Conservation (phyloP, 306 rosid species). For the Cercis canadensis region DNA sequence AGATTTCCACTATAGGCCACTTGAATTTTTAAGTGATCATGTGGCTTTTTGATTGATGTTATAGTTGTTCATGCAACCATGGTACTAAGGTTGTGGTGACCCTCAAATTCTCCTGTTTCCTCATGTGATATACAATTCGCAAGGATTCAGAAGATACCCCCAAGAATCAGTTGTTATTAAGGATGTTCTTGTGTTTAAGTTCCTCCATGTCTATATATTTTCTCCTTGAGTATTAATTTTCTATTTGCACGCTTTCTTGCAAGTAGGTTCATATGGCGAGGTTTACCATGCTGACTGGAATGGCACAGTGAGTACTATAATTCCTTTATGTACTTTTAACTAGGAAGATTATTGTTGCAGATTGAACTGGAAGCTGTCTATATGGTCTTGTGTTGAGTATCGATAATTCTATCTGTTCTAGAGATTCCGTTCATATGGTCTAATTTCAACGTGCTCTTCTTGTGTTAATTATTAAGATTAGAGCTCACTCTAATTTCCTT, state of each 20-base stretch:
- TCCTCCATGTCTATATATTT: slow-evolving; percentile 16
- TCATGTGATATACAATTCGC: slow-evolving; percentile 10
- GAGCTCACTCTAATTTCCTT: background rate
- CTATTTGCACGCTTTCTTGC: slow-evolving; percentile 38
- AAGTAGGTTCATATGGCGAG: slow-evolving; percentile 96
- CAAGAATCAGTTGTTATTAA: slow-evolving; percentile 9
- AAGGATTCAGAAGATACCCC: slow-evolving; percentile 12
- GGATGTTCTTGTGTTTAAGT: slow-evolving; percentile 22
- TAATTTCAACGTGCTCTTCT: background rate
- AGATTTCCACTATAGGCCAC: slow-evolving; percentile 27
- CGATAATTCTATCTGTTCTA: slow-evolving; percentile 10
- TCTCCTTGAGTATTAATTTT: slow-evolving; percentile 27
- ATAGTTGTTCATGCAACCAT: slow-evolving; percentile 25
- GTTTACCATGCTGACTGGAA: slow-evolving; percentile 98
- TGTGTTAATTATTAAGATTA: background rate
- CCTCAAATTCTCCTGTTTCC: slow-evolving; percentile 15
- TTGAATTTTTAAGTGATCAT: slow-evolving; percentile 12
- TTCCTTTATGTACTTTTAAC: slow-evolving; percentile 18
- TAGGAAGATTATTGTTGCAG: slow-evolving; percentile 31
- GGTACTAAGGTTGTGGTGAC: slow-evolving; percentile 17
- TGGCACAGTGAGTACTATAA: slow-evolving; percentile 83
- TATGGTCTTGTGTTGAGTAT: slow-evolving; percentile 22
- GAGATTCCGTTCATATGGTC: background rate
- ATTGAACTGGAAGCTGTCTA: slow-evolving; percentile 22
- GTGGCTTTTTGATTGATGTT: slow-evolving; percentile 7